These are phyloP conservation scores for Erodium chrysanthum DNA, from an alignment of 441 rosid species.

Conservation along the genomic window DNA sequence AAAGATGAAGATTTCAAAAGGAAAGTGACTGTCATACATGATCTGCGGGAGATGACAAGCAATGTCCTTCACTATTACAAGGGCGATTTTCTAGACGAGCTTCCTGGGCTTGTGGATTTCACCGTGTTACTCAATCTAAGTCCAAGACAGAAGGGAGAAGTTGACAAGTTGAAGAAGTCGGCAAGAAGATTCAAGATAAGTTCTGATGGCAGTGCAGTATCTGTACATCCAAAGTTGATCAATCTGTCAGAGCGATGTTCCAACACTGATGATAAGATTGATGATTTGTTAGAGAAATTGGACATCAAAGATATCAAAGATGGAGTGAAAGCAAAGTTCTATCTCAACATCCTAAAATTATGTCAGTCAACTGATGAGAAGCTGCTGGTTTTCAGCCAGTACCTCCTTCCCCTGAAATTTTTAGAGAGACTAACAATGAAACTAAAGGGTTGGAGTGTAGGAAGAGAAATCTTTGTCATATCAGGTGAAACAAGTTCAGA, in stretches of 20 bases:
- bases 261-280: conserved; percentile 34
- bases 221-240: conserved; percentile 37
- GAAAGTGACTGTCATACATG: conserved; percentile 50
- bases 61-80: conserved; percentile 71
- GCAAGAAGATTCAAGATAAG: conserved; percentile 32
- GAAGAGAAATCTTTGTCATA: conserved; percentile 54
- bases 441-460: conserved; percentile 48
- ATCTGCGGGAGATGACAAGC: conserved; percentile 74
- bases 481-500: conserved; percentile 62
- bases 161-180: conserved; percentile 31
- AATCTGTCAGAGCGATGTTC: conserved; percentile 21
- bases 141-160: conserved; percentile 40
- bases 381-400: conserved; percentile 74
- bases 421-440: conserved; percentile 44
- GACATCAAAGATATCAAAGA: conserved; percentile 38
- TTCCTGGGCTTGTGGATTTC: conserved; percentile 74
- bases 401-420: conserved; percentile 53
- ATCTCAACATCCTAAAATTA: conserved; percentile 46
- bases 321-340: conserved; percentile 71
- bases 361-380: conserved; percentile 58
- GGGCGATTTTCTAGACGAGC: conserved; percentile 74
- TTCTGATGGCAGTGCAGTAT: conserved; percentile 37
- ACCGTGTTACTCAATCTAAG: conserved; percentile 55
- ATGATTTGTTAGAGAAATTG: conserved; percentile 26
- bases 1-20: conserved; percentile 37